A percentile compares a stretch with the other conserved stretches of the same genome.
Conservation (phyloP, 176 grass and related monocot genomes). For the Chloris gayana region DNA sequence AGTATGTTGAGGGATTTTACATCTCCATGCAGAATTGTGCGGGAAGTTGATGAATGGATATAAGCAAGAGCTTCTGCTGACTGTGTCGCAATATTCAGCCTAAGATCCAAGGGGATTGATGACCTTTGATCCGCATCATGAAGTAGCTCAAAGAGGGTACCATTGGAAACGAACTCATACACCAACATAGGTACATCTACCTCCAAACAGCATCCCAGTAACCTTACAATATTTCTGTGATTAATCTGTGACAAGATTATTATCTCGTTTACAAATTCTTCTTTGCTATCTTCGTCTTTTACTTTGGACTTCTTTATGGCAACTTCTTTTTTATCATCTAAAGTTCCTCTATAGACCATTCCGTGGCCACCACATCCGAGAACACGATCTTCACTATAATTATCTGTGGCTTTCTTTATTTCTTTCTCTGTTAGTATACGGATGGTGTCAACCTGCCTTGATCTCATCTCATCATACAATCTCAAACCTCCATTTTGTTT, state of each 20-base stretch:
- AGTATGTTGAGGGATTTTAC: constrained; percentile 62
- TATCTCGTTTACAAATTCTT: constrained; percentile 65
- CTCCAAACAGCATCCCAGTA: constrained; percentile 58
- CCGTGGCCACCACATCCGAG: constrained; percentile 54
- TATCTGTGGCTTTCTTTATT: constrained; percentile 51
- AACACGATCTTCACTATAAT: constrained; percentile 32
- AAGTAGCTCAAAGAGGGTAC: constrained; percentile 52
- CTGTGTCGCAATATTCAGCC: constrained; percentile 43
- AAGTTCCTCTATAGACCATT: constrained; percentile 54
- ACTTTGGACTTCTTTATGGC: constrained; percentile 58
- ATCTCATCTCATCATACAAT: constrained; percentile 50
- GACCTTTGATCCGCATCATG: constrained; percentile 8
- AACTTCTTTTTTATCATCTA: constrained; percentile 41
- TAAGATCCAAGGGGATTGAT: constrained; percentile 39
- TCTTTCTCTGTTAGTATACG: constrained; percentile 40
- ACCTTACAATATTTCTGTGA: constrained; percentile 49
- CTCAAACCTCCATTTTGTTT: constrained; percentile 51
- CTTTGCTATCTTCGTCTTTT: constrained; percentile 35
- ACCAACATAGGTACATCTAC: constrained; percentile 46
- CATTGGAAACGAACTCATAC: constrained; percentile 57
- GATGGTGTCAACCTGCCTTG: constrained; percentile 44
- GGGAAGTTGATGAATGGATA: constrained; percentile 46
- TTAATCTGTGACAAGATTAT: constrained; percentile 64
- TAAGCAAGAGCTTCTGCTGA: constrained; percentile 49
- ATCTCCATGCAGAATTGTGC: constrained; percentile 50